These are phyloP conservation scores for Vitis hybrid DNA, from an alignment of 177 flowering plant genomes.

Conservation along the genomic window DNA sequence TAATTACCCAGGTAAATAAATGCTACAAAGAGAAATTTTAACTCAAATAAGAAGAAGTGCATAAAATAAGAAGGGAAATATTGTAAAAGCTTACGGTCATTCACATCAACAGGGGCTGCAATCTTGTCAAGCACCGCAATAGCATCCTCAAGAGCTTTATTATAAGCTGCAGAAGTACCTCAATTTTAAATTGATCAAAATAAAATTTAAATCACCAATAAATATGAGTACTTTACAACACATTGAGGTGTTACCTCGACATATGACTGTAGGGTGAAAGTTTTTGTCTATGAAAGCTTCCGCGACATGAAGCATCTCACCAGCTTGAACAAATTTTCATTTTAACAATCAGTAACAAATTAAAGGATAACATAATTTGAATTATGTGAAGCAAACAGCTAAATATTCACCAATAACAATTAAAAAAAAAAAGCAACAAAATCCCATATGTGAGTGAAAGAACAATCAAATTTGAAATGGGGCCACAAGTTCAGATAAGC, in stretches of 20 bases:
- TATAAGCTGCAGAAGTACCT: conserved; percentile 52
- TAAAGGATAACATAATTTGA: no score
- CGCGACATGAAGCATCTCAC: conserved; percentile 98
- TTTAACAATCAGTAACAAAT: neutral
- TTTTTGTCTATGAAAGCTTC: conserved; percentile 87
- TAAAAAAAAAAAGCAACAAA: neutral
- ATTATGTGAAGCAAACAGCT: no score
- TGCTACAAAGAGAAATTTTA: no score
- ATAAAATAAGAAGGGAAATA: no score
- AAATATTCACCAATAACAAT: no score
- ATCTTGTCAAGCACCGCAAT: conserved; percentile 87
- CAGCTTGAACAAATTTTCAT: conserved; percentile 47
- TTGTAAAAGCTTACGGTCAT: conserved; percentile 65
- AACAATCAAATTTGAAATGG: no score
- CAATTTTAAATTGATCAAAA: neutral
- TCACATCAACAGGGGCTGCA: conserved; percentile 71
- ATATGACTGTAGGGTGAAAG: conserved; percentile 90
- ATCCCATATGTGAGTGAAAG: neutral
- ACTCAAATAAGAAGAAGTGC: no score
- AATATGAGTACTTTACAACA: neutral
- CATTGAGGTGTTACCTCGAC: conserved; percentile 58
- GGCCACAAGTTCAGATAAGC: no score
- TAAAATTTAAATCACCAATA: conserved; percentile 1
- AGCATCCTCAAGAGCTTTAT: conserved; percentile 90
- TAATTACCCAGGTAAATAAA: no score